Evolutionary conservation across 345 rosid species (phyloP).

Genomic region (Acer saccharum): DNA sequence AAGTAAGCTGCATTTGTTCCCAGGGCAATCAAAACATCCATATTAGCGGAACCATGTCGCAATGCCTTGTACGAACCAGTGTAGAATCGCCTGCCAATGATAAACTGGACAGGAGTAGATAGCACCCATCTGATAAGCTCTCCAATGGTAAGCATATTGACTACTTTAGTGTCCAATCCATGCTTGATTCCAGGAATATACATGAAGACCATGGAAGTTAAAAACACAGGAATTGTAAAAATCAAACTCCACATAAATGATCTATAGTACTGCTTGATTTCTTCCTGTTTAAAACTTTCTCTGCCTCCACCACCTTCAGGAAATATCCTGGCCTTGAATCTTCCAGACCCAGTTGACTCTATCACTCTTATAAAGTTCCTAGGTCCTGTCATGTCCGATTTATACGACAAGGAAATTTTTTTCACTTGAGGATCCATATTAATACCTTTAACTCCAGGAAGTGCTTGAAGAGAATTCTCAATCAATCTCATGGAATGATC

Average conservation of each 20-base stretch:
- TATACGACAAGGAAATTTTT: conserved; percentile 66
- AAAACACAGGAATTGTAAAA: conserved; percentile 80
- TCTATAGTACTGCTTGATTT: conserved; percentile 56
- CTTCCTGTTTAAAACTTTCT: conserved; percentile 56
- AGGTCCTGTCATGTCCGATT: conserved; percentile 74
- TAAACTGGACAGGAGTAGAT: conserved; percentile 85
- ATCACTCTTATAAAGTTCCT: conserved; percentile 70
- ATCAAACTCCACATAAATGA: conserved; percentile 88
- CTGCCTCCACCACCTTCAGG: conserved; percentile 68
- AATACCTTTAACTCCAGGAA: conserved; percentile 69
- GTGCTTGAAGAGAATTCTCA: conserved; percentile 70
- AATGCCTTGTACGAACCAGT: conserved; percentile 77
- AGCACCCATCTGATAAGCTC: conserved; percentile 67
- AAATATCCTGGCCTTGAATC: conserved; percentile 64
- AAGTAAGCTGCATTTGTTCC: conserved; percentile 96
- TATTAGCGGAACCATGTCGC: conserved; percentile 81
- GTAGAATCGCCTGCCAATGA: conserved; percentile 83
- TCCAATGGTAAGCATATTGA: conserved; percentile 78
- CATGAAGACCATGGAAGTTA: conserved; percentile 84
- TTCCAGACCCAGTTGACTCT: conserved; percentile 80
- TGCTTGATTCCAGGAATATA: conserved; percentile 67
- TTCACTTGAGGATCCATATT: conserved; percentile 28
- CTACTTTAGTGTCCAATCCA: conserved; percentile 58
- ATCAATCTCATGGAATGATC: conserved; percentile 50
- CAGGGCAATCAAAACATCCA: conserved; percentile 91